These are phyloP conservation scores for Polyporus tsugae DNA, from an alignment of 1,284 basidiomycete genomes.

Conservation along the genomic window DNA sequence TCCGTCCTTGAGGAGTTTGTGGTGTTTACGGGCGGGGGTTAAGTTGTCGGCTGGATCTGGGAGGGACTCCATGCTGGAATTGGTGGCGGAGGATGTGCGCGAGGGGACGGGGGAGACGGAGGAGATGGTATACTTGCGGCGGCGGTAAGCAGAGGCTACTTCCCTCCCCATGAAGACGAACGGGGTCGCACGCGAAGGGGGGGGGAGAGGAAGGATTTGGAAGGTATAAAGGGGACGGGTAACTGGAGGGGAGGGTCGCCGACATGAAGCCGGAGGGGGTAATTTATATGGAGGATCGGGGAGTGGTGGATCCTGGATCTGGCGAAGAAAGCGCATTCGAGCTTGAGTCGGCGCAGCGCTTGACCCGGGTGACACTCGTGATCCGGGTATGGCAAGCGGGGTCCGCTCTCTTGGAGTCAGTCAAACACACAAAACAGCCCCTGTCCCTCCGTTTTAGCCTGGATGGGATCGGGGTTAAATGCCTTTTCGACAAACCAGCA, in stretches of 20 bases:
- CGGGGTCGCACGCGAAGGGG: conserved; percentile 35
- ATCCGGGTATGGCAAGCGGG: conserved; percentile 51
- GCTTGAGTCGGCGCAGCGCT: conserved; percentile 32
- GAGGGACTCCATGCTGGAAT: conserved; percentile 37
- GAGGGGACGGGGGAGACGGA: conserved; percentile 34
- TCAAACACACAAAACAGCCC: conserved; percentile 35
- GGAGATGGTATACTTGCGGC: conserved; percentile 33
- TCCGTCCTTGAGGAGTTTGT: conserved; percentile 84
- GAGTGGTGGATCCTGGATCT: conserved; percentile 12
- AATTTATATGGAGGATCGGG: conserved; percentile 37
- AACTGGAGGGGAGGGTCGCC: conserved; percentile 32
- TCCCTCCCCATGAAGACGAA: conserved; percentile 34
- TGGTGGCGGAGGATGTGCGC: conserved; percentile 40
- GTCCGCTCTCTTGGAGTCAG: conserved; percentile 48
- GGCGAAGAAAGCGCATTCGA: conserved; percentile 16
- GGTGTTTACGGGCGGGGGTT: conserved; percentile 81
- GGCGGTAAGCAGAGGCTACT: conserved; percentile 42
- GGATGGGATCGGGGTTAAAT: conserved; percentile 30
- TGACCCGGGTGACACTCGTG: conserved; percentile 40
- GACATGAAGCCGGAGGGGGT: conserved; percentile 38
- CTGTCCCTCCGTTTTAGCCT: conserved; percentile 33
- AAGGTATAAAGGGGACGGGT: conserved; percentile 41
- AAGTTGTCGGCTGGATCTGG: conserved; percentile 51
- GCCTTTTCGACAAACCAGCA: conserved; percentile 17
- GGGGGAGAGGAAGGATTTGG: conserved; percentile 33